These are phyloP conservation scores for Musa beccarii DNA, from an alignment of 176 grass and related monocot species.

Conservation along the genomic window DNA sequence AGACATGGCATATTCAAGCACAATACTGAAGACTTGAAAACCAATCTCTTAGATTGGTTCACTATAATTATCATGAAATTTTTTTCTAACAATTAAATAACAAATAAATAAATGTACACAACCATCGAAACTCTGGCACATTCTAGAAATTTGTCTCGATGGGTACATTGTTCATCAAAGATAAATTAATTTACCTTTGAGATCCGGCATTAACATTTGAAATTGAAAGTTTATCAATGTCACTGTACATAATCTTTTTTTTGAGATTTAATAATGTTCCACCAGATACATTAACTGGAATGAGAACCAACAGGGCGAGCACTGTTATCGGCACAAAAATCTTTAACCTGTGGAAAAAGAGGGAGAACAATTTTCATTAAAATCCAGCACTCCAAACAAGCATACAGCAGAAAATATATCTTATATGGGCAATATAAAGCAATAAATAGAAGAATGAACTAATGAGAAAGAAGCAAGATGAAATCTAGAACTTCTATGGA, in stretches of 20 bases:
- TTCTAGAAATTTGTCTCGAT: background rate
- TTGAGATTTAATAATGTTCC: constrained; percentile 58
- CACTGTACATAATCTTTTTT: constrained; percentile 65
- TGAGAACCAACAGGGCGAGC: constrained; percentile 64
- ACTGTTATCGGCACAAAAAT: constrained; percentile 72
- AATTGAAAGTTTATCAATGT: constrained; percentile 97
- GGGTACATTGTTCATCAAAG: background rate
- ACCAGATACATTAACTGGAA: constrained; percentile 86
- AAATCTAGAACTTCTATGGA: too few relatives aligned
- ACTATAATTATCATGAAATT: background rate
- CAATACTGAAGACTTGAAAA: background rate
- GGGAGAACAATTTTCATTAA: background rate
- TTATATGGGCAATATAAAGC: background rate
- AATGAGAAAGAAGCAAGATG: too few relatives aligned
- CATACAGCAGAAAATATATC: background rate
- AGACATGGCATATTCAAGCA: background rate
- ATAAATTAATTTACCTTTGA: constrained; percentile 44
- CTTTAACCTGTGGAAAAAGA: constrained; percentile 56
- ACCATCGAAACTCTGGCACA: background rate
- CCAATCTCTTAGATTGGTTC: background rate
- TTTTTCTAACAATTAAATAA: background rate
- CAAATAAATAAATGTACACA: background rate
- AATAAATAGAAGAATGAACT: background rate
- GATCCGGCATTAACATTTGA: constrained; percentile 89
- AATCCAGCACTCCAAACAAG: background rate